phyloP scores from a whole-genome alignment of 2,329 filamentous ascomycete species.

The Scedosporium aurantiacum region DNA sequence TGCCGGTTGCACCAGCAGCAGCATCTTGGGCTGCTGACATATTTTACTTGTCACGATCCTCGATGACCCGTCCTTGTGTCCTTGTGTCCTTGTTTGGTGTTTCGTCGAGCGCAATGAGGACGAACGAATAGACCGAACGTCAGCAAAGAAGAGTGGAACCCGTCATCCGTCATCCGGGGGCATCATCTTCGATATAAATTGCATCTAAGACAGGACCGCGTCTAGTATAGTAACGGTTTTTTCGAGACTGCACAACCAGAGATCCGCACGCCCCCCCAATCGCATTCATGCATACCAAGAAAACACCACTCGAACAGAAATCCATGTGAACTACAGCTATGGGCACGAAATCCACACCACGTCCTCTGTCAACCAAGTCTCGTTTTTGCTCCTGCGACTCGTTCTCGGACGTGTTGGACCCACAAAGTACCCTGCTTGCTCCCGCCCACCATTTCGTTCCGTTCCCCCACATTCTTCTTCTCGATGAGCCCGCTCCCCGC shows the following conservation, averaged over 20 bases:
- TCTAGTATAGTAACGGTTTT: no score
- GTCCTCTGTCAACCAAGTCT: no score
- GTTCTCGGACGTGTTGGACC: neutral
- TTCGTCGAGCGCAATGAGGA: neutral
- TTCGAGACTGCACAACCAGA: no score
- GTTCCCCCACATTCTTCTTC: neutral
- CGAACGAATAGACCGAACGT: neutral
- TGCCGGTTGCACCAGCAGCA: neutral
- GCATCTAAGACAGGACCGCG: neutral
- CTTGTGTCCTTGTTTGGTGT: neutral
- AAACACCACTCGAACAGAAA: no score
- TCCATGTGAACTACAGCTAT: no score
- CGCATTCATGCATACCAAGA: no score
- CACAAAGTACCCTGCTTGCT: neutral
- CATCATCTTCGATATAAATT: neutral
- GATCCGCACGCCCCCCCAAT: no score
- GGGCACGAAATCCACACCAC: no score
- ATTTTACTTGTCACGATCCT: neutral
- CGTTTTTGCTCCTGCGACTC: neutral
- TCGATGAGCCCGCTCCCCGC: neutral
- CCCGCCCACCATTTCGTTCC: neutral
- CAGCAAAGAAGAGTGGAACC: neutral
- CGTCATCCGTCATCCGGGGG: neutral
- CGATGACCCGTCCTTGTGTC: neutral
- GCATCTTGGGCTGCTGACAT: neutral